These are phyloP conservation scores for Penicillium steckii DNA, from an alignment of 495 filamentous ascomycete genomes.

Conservation along the genomic window DNA sequence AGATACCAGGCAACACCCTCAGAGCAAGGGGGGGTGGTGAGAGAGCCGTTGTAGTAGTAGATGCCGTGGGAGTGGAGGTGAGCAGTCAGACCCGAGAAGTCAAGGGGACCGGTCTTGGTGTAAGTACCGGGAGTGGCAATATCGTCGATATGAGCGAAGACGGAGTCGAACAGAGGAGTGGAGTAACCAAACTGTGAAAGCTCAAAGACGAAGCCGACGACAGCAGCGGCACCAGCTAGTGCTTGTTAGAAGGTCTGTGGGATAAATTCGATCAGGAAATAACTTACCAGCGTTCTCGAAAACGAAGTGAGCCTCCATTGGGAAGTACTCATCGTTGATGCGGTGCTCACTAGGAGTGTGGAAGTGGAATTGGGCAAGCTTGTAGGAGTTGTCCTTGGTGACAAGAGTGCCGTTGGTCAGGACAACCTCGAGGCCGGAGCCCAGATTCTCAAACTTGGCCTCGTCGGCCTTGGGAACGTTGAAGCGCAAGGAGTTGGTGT, in stretches of 20 bases:
- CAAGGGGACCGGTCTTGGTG: constrained; percentile 53
- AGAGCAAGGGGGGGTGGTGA: constrained; percentile 69
- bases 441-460: constrained; percentile 58
- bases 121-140: constrained; percentile 55
- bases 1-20: constrained; percentile 62
- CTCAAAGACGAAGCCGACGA: constrained; percentile 60
- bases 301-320: constrained; percentile 67
- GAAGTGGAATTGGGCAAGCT: constrained; percentile 66
- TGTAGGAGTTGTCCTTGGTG: constrained; percentile 45
- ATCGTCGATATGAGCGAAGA: constrained; percentile 49
- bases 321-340: constrained; percentile 53
- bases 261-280: neutral
- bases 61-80: constrained; percentile 49
- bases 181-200: constrained; percentile 43
- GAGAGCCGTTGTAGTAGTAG: constrained; percentile 58
- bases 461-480: constrained; percentile 38
- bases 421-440: constrained; percentile 57
- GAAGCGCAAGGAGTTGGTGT: constrained; percentile 33
- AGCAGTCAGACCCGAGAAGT: constrained; percentile 53
- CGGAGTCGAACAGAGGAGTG: constrained; percentile 50
- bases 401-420: constrained; percentile 38
- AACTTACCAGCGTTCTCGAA: constrained; percentile 48
- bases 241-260: neutral
- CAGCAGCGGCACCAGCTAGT: constrained; percentile 41
- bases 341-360: constrained; percentile 69